These are phyloP conservation scores for Coniochaeta sp. DNA, from an alignment of 2,329 filamentous ascomycete genomes.

Conservation along the genomic window DNA sequence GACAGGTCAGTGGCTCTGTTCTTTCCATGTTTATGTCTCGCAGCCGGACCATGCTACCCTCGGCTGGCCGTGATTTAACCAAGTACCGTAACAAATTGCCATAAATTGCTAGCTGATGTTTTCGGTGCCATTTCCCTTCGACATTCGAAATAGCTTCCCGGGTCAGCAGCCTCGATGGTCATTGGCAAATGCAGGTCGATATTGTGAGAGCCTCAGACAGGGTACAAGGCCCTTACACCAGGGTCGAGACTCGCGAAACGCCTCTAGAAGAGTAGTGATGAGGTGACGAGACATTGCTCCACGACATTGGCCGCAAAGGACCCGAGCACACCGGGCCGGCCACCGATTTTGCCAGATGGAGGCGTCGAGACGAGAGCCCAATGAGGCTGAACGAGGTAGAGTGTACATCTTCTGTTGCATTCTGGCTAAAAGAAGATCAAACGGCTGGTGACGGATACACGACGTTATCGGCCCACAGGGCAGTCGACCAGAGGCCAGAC, in stretches of 20 bases:
- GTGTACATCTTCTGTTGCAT: constrained; percentile 14
- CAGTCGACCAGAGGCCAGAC: neutral
- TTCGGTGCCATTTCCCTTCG: neutral
- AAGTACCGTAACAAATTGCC: neutral
- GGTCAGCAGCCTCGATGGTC: neutral
- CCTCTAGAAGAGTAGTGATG: neutral
- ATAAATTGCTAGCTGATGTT: neutral
- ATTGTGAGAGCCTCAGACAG: neutral
- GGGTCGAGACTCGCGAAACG: neutral
- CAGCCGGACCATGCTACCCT: neutral
- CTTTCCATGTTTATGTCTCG: neutral
- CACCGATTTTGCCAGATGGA: constrained; percentile 27
- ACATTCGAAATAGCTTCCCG: neutral
- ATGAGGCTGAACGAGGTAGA: constrained; percentile 11
- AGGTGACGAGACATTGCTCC: neutral
- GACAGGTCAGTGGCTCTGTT: neutral
- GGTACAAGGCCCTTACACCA: neutral
- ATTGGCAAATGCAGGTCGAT: neutral
- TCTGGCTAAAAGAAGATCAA: constrained; percentile 35
- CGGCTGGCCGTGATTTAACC: neutral
- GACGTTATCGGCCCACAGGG: neutral
- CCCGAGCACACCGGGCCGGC: constrained; percentile 24
- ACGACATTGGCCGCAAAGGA: neutral
- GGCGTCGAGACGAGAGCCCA: constrained; percentile 14
- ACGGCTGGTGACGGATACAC: constrained; percentile 9